phyloP scores from a whole-genome alignment of 805 yeast species.

The Candida michaelii region DNA sequence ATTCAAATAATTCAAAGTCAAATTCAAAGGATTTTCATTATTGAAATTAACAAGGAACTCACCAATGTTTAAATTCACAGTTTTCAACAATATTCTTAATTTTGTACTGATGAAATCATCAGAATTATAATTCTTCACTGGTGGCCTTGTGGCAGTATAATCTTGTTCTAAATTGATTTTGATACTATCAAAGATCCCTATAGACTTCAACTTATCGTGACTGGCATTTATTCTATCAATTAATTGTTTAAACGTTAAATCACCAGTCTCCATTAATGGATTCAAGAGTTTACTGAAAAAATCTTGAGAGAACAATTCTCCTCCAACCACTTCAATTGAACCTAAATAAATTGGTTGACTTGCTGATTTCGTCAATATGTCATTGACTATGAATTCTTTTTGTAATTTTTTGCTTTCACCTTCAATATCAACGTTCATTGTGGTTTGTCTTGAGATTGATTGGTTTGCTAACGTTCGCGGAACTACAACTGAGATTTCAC shows the following conservation, averaged over 20 bases:
- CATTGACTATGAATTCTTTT: slow-evolving; percentile 26
- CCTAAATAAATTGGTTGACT: slow-evolving; percentile 38
- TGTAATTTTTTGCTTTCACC: slow-evolving; percentile 12
- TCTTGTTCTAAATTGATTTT: slow-evolving; percentile 42
- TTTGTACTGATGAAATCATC: slow-evolving; percentile 47
- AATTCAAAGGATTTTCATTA: slow-evolving; percentile 38
- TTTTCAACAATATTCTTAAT: slow-evolving; percentile 40
- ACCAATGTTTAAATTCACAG: slow-evolving; percentile 37
- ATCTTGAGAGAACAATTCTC: slow-evolving; percentile 43
- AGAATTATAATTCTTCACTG: slow-evolving; percentile 27
- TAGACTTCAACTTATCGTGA: slow-evolving; percentile 36
- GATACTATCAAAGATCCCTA: slow-evolving; percentile 47
- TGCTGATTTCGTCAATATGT: slow-evolving; percentile 28
- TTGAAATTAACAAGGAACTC: slow-evolving; percentile 36
- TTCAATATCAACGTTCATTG: slow-evolving; percentile 4
- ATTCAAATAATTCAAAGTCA: slow-evolving; percentile 40
- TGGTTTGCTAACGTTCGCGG: slow-evolving; percentile 2
- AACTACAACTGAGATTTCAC: neutral
- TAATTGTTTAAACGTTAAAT: slow-evolving; percentile 44
- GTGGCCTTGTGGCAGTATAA: slow-evolving; percentile 28
- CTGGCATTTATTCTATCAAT: slow-evolving; percentile 31
- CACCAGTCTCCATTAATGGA: slow-evolving; percentile 42
- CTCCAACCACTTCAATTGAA: slow-evolving; percentile 40
- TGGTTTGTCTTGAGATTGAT: slow-evolving; percentile 1
- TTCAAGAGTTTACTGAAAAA: slow-evolving; percentile 47